Conservation (phyloP, 306 rosid genomes). For the Dryas octopetala region DNA sequence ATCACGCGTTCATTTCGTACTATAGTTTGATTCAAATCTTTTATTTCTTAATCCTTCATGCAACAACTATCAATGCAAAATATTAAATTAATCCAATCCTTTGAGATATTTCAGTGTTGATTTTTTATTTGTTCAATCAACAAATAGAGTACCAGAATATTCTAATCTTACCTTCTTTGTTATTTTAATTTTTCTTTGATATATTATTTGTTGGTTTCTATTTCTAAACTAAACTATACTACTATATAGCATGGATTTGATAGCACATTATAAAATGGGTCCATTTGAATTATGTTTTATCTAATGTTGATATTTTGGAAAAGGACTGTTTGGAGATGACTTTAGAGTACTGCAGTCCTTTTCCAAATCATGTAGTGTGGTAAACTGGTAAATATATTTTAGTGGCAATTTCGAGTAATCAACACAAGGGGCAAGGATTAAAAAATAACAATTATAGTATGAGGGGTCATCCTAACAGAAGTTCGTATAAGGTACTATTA, state of each 20-base stretch:
- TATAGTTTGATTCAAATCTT: no score
- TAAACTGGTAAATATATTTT: neutral
- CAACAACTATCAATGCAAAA: no score
- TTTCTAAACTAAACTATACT: neutral
- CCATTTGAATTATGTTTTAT: neutral
- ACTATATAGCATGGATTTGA: neutral
- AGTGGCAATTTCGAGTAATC: slow-evolving; percentile 1
- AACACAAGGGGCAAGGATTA: slow-evolving; percentile 4
- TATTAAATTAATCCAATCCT: no score
- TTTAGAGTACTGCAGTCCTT: neutral
- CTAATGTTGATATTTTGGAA: neutral
- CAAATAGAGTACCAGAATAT: neutral
- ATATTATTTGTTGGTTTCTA: neutral
- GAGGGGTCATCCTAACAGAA: neutral
- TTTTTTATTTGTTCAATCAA: slow-evolving; percentile 6
- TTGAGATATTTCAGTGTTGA: no score
- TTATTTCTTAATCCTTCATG: no score
- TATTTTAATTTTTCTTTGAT: no score
- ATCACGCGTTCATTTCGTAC: no score
- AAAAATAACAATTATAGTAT: neutral
- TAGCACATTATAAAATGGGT: slow-evolving; percentile 1
- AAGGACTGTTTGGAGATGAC: slow-evolving; percentile 24
- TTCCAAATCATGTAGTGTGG: neutral
- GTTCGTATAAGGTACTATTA: no score
- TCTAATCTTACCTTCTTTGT: neutral